Base-by-base conservation (phyloP, 2,329 filamentous ascomycete genomes). In the Xylaria multiplex region DNA sequence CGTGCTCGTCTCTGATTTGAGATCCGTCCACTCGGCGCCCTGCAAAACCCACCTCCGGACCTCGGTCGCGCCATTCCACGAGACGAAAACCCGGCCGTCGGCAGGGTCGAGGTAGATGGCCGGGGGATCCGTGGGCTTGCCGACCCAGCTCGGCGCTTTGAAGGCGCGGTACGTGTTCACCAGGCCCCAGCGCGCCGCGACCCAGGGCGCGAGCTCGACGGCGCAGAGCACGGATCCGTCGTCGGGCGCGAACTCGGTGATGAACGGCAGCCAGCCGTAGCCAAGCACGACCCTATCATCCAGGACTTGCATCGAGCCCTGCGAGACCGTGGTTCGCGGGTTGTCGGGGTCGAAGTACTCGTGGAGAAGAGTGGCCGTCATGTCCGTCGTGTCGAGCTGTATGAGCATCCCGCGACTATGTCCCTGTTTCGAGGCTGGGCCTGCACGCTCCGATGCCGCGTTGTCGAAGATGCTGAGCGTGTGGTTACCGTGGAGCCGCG, bases 211-310 rank as follows among this genome's bases (percentile, higher is more conserved):
- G 2, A 73, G 53, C 65, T 71, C 69, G 6, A 77, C 81, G 66
- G 87, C 83, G 77, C 86, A 86, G 13, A 89, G 77, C 5, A 83
- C 74, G 7, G 79, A 74, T 8, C 85, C 85, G 37, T 84, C 85
- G 37, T 84, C 80, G 1, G 77, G 70, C 0, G 78, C 77, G 71
- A 85, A 81, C 68, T 84, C 83, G 7, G 82, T 85, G 22, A 83
- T 72, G 8, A 80, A 81, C 0, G 82, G 82, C 40, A 81, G 77
- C 0, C 79, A 81, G 22, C 87, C 86, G 85, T 86, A 89, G 66
- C 85, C 84, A 42, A 89, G 82, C 48, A 88, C 78, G 7, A 82
- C 81, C 67, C 85, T 84, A 46, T 82, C 83, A 40, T 66, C 61
- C 7, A 72, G 53, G 13, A 86, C 71, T 72, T 90, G 87, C 46